A percentile compares a stretch with the other conserved stretches of the same genome.
phyloP scores from a whole-genome alignment of 2,329 filamentous ascomycete species.

The Coniochaeta sp. region DNA sequence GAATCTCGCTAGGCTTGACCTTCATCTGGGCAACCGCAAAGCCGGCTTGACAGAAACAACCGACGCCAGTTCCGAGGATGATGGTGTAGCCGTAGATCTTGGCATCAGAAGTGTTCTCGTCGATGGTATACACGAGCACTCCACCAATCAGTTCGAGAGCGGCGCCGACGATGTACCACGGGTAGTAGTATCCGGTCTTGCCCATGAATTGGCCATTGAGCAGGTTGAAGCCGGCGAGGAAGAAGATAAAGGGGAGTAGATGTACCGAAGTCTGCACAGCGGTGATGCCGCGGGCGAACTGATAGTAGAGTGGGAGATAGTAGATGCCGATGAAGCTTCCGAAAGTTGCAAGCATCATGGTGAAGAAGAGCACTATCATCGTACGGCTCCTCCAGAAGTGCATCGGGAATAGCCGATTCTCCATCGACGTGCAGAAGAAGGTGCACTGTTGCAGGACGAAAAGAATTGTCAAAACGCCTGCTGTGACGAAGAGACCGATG shows the following conservation, averaged over 20 bases:
- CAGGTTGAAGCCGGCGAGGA: constrained; percentile 4
- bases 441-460: constrained; percentile 38
- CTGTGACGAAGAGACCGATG: constrained; percentile 34
- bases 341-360: constrained; percentile 14
- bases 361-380: constrained; percentile 33
- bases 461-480: constrained; percentile 25
- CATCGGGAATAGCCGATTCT: constrained; percentile 34
- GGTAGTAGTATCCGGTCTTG: constrained; percentile 10
- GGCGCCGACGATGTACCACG: constrained; percentile 6
- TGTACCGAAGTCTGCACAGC: constrained; percentile 26
- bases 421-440: constrained; percentile 28
- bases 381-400: constrained; percentile 31
- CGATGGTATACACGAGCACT: constrained; percentile 13
- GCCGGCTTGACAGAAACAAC: constrained; percentile 25
- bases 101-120: constrained; percentile 14
- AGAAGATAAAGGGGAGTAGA: constrained; percentile 28
- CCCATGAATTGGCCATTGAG: constrained; percentile 7
- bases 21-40: constrained; percentile 27
- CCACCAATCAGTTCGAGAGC: constrained; percentile 5
- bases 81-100: constrained; percentile 25
- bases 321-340: constrained; percentile 27
- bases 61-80: constrained; percentile 30
- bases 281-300: constrained; percentile 33
- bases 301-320: constrained; percentile 45
- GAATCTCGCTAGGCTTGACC: constrained; percentile 20